Evolutionary conservation across 2,329 filamentous ascomycete genomes (phyloP), one percentile per base, ranked within the genome.

Genomic region (Graphiopsis chlorocephala): DNA sequence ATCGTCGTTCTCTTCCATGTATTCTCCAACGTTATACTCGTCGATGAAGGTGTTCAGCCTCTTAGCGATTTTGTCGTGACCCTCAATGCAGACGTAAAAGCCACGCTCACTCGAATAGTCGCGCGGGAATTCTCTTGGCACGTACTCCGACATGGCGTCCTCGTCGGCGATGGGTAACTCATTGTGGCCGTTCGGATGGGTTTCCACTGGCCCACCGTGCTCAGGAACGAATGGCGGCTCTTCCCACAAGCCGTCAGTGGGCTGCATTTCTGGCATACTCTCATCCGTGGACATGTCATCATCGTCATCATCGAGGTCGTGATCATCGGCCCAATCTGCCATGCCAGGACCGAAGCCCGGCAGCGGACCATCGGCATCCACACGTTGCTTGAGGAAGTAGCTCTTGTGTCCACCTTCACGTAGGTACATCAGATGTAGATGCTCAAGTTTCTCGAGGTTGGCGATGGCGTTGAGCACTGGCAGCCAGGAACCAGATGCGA

Each of bases 351-450:
- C 23, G 25, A 28, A 42, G 8, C 20, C 20, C 14, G 15, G 14
- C 25, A n/a, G 35, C 5, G 15, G 28, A 28, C 8, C 45, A 7
- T 70, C 68, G 11, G 23, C 20, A 38, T 6, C 38, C 4, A 68
- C 67, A 1, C 25, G 52, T 26, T 72, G 70, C 47, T 69, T 59
- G 20, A 74, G 58, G 63, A 74, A 73, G 65, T 67, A 74, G 3
- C 65, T 68, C 57, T 69, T 72, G 42, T 64, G 53, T n/a, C 65
- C 63, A 17, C n/a, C 55, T 45, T 72, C 69, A 11, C 61, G 64
- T 10, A 71, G 63, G 38, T 68, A 73, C 64, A 68, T 68, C 14
- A 75, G 66, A 50, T 75, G 71, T 12, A 75, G 65, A 38, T 75
- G 73, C 4, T 69, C 26, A 23, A 74, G 64, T 5, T 63, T 26